A percentile compares a stretch with the other conserved stretches of the same genome.
These are phyloP conservation scores for Plantago lanceolata DNA, from an alignment of 305 asterid genomes.

Conservation along the genomic window DNA sequence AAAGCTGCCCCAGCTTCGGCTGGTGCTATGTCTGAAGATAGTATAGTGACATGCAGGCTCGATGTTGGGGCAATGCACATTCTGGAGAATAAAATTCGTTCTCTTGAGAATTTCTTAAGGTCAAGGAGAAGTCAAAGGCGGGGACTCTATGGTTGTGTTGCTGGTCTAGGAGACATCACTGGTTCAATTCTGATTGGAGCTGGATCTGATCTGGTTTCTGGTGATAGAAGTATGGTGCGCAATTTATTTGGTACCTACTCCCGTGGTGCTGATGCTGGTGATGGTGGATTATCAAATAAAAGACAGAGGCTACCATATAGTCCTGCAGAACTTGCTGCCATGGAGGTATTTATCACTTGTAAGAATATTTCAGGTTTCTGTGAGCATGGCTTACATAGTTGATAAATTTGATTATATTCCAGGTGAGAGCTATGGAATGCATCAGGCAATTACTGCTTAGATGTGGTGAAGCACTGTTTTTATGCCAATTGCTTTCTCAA, in stretches of 20 bases:
- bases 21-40: conserved; percentile 49
- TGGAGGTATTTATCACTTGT: conserved; percentile 65
- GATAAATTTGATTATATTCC: conserved; percentile 27
- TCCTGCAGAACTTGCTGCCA: conserved; percentile 91
- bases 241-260: conserved; percentile 80
- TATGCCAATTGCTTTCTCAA: conserved; percentile 82
- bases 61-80: conserved; percentile 74
- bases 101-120: conserved; percentile 78
- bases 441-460: conserved; percentile 92
- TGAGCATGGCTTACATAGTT: conserved; percentile 20
- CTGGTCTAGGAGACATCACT: conserved; percentile 85
- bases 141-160: conserved; percentile 93
- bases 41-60: conserved; percentile 70
- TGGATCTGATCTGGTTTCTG: conserved; percentile 67
- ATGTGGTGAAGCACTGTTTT: conserved; percentile 81
- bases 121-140: conserved; percentile 88
- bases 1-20: conserved; percentile 59
- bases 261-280: conserved; percentile 54
- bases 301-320: conserved; percentile 86
- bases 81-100: conserved; percentile 90
- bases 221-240: conserved; percentile 75
- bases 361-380: conserved; percentile 20
- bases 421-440: conserved; percentile 99
- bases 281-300: conserved; percentile 58
- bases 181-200: conserved; percentile 86